These are phyloP conservation scores for Pythium brassicae DNA, from an alignment of 352 stramenopile species.

Conservation along the genomic window DNA sequence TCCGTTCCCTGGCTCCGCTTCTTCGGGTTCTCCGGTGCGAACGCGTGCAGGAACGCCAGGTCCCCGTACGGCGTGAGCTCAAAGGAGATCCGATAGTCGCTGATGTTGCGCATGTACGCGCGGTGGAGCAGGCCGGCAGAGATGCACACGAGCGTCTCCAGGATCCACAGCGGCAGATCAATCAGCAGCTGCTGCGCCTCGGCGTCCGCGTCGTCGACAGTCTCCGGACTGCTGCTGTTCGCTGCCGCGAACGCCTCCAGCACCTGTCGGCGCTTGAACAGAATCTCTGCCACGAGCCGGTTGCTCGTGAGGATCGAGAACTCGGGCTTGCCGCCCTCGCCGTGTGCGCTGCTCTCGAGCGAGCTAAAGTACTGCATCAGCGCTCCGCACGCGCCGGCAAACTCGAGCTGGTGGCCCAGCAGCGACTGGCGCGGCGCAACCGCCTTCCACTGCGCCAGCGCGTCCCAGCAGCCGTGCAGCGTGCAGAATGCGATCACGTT, in stretches of 20 bases:
- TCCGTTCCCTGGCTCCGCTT: constrained; percentile 12
- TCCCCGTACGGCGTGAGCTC: constrained; percentile 81
- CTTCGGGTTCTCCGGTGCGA: constrained; percentile 44
- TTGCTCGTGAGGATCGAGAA: constrained; percentile 42
- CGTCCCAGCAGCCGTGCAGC: constrained; percentile 50
- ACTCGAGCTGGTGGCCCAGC: constrained; percentile 29
- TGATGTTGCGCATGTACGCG: constrained; percentile 67
- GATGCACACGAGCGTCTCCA: constrained; percentile 68
- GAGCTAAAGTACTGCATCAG: constrained; percentile 47
- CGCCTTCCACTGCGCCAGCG: constrained; percentile 36
- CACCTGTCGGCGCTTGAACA: constrained; percentile 38
- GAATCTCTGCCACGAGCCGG: constrained; percentile 38
- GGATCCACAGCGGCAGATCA: constrained; percentile 55
- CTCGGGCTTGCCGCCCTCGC: constrained; percentile 17
- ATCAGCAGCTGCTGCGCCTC: constrained; percentile 30
- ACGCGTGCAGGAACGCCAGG: constrained; percentile 67
- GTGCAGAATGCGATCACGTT: constrained; percentile 56
- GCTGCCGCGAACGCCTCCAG: constrained; percentile 5
- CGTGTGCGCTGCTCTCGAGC: constrained; percentile 11
- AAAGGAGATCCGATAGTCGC: constrained; percentile 77
- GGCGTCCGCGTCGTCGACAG: constrained; percentile 9
- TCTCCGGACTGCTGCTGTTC: constrained; percentile 5
- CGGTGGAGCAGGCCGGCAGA: constrained; percentile 65
- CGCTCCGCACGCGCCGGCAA: constrained; percentile 38
- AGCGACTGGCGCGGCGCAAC: constrained; percentile 15